These are phyloP conservation scores for Aphanomyces astaci DNA, from an alignment of 352 stramenopile genomes.

Conservation along the genomic window DNA sequence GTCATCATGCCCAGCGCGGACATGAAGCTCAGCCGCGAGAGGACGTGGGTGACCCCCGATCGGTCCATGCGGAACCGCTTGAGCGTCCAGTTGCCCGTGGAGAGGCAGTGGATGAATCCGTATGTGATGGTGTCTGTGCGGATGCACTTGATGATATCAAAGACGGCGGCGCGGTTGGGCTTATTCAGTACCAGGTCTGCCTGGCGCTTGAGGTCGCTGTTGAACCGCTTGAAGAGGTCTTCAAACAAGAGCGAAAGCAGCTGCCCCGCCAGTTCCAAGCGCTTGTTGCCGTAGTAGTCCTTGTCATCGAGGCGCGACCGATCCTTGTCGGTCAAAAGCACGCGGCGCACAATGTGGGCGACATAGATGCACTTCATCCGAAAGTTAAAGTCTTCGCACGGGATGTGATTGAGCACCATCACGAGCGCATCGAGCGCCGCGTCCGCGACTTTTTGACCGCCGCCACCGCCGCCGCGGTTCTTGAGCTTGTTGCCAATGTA, in stretches of 20 bases:
- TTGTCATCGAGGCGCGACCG: conserved; percentile 94
- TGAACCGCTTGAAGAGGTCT: conserved; percentile 98
- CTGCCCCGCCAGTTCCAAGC: conserved; percentile 97
- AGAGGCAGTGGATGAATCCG: conserved; percentile 78
- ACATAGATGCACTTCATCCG: conserved; percentile 97
- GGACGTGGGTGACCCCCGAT: conserved; percentile 94
- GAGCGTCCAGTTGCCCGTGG: conserved; percentile 97
- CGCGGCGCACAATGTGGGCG: conserved; percentile 93
- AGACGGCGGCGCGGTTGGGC: conserved; percentile 94
- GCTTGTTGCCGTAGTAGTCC: conserved; percentile 99
- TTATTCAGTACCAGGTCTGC: conserved; percentile 97
- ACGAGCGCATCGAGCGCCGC: conserved; percentile 95
- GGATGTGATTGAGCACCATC: conserved; percentile 99
- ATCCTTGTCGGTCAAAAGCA: conserved; percentile 82
- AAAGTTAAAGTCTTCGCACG: conserved; percentile 97
- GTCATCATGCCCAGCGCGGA: conserved; percentile 99
- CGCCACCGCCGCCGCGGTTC: conserved; percentile 39
- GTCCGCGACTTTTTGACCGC: conserved; percentile 67
- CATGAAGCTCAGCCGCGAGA: conserved; percentile 97
- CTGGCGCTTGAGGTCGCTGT: conserved; percentile 96
- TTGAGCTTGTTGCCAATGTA: conserved; percentile 98
- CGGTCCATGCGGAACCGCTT: conserved; percentile 99
- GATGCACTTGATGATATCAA: conserved; percentile 98
- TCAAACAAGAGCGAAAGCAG: conserved; percentile 98
- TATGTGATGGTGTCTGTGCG: conserved; percentile 97